Conservation (phyloP, 306 rosid species). For the Corylus avellana region DNA sequence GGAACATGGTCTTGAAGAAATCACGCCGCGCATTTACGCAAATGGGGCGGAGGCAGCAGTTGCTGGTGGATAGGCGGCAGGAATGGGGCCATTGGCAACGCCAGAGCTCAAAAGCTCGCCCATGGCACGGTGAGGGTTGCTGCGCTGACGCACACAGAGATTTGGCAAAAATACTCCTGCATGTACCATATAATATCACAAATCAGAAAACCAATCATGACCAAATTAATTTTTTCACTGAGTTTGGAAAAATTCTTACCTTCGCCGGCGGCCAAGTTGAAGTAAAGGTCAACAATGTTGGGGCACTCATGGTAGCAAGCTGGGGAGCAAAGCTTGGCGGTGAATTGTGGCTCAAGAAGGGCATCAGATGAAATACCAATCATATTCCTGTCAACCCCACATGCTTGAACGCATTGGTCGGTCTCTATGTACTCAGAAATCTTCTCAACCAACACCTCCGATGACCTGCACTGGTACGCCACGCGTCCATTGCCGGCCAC, state of each 20-base stretch:
- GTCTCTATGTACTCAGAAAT: constrained; percentile 69
- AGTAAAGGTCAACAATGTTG: constrained; percentile 72
- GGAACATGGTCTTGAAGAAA: not conserved
- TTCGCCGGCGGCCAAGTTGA: constrained; percentile 77
- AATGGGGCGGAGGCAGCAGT: constrained; percentile 10
- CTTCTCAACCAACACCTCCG: constrained; percentile 70
- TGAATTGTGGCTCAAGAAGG: constrained; percentile 72
- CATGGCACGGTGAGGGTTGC: constrained; percentile 71
- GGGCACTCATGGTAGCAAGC: constrained; percentile 69
- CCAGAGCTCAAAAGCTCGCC: constrained; percentile 64
- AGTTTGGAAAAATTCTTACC: constrained; percentile 22
- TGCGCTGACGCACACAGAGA: constrained; percentile 53
- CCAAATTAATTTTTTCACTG: too few species aligned
- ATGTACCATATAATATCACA: not conserved
- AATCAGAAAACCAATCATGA: not conserved
- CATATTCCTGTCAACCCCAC: constrained; percentile 69
- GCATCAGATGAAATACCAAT: constrained; percentile 84
- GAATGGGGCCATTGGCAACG: constrained; percentile 54
- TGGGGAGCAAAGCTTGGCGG: constrained; percentile 67
- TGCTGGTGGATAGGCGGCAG: not conserved
- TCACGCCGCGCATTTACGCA: constrained; percentile 1
- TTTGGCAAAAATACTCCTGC: constrained; percentile 76
- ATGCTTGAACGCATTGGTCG: constrained; percentile 61
- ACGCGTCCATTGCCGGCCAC: constrained; percentile 37
- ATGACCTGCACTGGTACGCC: constrained; percentile 70